phyloP scores from a whole-genome alignment of 495 filamentous ascomycete genomes.

The Xylaria cubensis region DNA sequence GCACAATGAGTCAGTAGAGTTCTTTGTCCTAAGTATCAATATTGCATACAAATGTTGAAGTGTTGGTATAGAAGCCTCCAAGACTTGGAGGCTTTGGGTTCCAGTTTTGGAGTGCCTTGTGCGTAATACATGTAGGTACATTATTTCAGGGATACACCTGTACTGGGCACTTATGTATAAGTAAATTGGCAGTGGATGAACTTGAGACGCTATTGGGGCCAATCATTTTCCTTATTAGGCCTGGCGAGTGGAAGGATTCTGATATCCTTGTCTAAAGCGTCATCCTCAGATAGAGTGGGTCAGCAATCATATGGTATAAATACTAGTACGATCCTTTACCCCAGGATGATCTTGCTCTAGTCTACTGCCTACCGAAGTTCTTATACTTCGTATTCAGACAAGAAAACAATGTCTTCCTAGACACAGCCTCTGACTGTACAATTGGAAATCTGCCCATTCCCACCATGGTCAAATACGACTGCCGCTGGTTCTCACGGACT shows the following conservation, averaged over 20 bases:
- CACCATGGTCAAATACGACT: slow-evolving; percentile 19
- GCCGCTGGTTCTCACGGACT: slow-evolving; percentile 19
- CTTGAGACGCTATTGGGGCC: background rate
- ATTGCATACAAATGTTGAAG: background rate
- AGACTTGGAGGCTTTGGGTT: slow-evolving; percentile 2
- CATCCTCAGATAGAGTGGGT: slow-evolving; percentile 15
- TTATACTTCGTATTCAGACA: slow-evolving; percentile 12
- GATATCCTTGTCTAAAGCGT: slow-evolving; percentile 18
- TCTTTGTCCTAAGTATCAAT: too few relatives aligned
- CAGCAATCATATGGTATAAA: slow-evolving; percentile 2
- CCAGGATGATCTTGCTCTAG: too few relatives aligned
- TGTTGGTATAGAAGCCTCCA: background rate
- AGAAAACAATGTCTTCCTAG: slow-evolving; percentile 16
- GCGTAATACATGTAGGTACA: slow-evolving; percentile 2
- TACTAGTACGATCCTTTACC: background rate
- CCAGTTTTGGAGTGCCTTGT: slow-evolving; percentile 1
- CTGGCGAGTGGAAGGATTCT: slow-evolving; percentile 12
- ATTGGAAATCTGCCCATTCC: slow-evolving; percentile 15
- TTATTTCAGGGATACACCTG: slow-evolving; percentile 9
- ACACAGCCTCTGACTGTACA: slow-evolving; percentile 15
- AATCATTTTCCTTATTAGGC: slow-evolving; percentile 17
- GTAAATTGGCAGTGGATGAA: too few relatives aligned
- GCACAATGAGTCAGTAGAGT: too few relatives aligned
- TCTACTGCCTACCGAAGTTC: too few relatives aligned
- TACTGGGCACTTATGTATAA: background rate